These are phyloP conservation scores for Penicillium crustosum DNA, from an alignment of 2,329 filamentous ascomycete species.

Conservation along the genomic window DNA sequence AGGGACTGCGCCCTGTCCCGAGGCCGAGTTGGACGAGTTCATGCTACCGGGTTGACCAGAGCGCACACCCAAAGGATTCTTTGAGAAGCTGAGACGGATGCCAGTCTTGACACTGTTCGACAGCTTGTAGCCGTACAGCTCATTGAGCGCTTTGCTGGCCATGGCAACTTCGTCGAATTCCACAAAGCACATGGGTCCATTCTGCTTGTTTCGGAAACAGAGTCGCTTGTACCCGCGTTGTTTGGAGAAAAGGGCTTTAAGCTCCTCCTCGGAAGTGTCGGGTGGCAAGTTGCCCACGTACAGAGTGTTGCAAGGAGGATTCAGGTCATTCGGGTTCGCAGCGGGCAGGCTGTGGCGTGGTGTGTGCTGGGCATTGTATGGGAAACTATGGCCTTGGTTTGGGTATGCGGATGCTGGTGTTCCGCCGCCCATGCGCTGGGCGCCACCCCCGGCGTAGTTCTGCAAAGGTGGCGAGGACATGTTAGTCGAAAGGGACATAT, in stretches of 20 bases:
- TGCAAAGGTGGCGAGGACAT: slow-evolving; percentile 58
- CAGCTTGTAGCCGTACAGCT: slow-evolving; percentile 81
- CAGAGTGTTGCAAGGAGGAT: slow-evolving; percentile 94
- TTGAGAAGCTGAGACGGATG: slow-evolving; percentile 93
- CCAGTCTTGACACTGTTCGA: slow-evolving; percentile 94
- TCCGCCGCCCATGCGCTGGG: slow-evolving; percentile 48
- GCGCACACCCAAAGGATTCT: slow-evolving; percentile 91
- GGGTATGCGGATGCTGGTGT: slow-evolving; percentile 58
- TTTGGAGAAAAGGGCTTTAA: slow-evolving; percentile 90
- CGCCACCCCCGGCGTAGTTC: slow-evolving; percentile 53
- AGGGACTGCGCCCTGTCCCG: slow-evolving; percentile 53
- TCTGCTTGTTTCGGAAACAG: slow-evolving; percentile 90
- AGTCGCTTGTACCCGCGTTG: slow-evolving; percentile 93
- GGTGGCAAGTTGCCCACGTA: slow-evolving; percentile 96
- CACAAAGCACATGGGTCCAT: slow-evolving; percentile 98
- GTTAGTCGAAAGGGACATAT: slow-evolving; percentile 70
- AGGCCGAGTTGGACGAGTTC: slow-evolving; percentile 52
- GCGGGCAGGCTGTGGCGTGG: slow-evolving; percentile 72
- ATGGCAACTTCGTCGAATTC: slow-evolving; percentile 94
- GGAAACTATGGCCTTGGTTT: slow-evolving; percentile 55
- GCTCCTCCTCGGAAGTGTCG: slow-evolving; percentile 90
- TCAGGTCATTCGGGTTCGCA: slow-evolving; percentile 91
- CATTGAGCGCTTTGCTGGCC: slow-evolving; percentile 85
- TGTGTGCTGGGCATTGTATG: slow-evolving; percentile 58
- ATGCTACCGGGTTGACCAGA: slow-evolving; percentile 65